Conservation (phyloP, 257 asterid genomes). For the Sherardia arvensis region DNA sequence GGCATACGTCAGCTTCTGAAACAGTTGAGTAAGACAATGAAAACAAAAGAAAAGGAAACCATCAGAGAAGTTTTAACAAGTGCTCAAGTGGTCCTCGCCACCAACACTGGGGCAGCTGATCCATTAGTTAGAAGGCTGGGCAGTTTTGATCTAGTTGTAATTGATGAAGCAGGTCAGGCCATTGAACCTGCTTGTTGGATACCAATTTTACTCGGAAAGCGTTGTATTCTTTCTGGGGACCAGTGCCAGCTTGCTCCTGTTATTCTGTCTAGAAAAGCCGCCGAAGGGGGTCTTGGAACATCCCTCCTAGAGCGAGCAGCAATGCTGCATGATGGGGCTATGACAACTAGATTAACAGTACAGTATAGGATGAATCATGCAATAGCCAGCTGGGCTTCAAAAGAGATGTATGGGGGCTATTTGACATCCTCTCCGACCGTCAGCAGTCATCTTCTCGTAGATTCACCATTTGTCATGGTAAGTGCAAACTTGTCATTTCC, state of each 20-base stretch:
- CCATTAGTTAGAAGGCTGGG: conserved; percentile 69
- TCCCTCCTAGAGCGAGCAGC: conserved; percentile 80
- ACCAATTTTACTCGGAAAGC: conserved; percentile 87
- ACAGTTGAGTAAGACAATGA: conserved; percentile 85
- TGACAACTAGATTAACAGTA: conserved; percentile 52
- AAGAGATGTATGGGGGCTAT: conserved; percentile 85
- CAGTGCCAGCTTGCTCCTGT: conserved; percentile 95
- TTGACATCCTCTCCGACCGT: conserved; percentile 62
- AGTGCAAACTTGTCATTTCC: conserved; percentile 1
- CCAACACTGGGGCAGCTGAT: conserved; percentile 94
- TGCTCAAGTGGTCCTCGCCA: conserved; percentile 90
- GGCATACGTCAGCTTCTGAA: conserved; percentile 97
- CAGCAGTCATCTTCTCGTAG: conserved; percentile 78
- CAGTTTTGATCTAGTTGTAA: conserved; percentile 76
- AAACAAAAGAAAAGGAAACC: conserved; percentile 91
- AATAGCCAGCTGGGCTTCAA: conserved; percentile 97
- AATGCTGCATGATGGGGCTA: conserved; percentile 57
- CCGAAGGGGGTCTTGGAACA: conserved; percentile 81
- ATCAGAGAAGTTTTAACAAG: conserved; percentile 58
- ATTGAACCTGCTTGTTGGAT: conserved; percentile 98
- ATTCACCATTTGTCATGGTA: conserved; percentile 91
- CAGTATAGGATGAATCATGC: conserved; percentile 89
- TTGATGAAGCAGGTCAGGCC: conserved; percentile 96
- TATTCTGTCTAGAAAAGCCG: conserved; percentile 81
- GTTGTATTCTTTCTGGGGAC: conserved; percentile 93